A percentile compares a stretch with the other conserved stretches of the same genome.
These are phyloP conservation scores for Nakazawaea laoshanensis DNA, from an alignment of 805 yeast genomes.

Conservation along the genomic window DNA sequence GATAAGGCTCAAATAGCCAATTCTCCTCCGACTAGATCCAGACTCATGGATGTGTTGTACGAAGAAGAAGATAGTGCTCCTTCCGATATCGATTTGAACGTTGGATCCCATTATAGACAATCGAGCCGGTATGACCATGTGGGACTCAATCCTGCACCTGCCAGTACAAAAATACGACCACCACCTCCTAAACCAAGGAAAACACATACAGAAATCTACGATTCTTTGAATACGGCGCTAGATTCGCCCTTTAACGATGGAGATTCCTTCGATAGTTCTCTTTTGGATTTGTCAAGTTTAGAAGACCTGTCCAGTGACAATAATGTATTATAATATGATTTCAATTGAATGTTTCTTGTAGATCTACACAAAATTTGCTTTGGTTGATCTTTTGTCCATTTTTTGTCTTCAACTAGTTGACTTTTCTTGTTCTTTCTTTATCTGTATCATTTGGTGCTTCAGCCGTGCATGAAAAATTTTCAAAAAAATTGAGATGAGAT, in stretches of 20 bases:
- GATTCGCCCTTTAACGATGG: not conserved
- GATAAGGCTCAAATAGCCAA: constrained; percentile 9
- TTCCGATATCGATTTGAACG: not conserved
- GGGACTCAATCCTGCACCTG: constrained; percentile 4
- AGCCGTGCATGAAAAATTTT: too few species aligned
- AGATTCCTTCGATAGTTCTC: constrained; percentile 8
- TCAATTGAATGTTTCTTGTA: too few species aligned
- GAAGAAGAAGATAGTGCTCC: constrained; percentile 6
- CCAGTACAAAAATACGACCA: not conserved
- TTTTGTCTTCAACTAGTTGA: too few species aligned
- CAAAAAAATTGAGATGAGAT: too few species aligned
- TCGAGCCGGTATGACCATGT: constrained; percentile 7
- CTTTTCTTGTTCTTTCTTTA: too few species aligned
- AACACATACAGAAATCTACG: constrained; percentile 5
- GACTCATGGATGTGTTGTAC: constrained; percentile 10
- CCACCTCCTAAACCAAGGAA: constrained; percentile 9
- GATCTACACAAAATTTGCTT: too few species aligned
- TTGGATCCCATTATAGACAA: constrained; percentile 4
- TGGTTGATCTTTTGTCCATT: too few species aligned
- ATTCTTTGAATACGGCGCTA: constrained; percentile 1
- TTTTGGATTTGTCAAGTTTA: constrained; percentile 8
- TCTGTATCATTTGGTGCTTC: too few species aligned
- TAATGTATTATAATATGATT: too few species aligned
- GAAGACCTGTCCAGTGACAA: constrained; percentile 8
- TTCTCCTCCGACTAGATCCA: constrained; percentile 1